Base-by-base conservation (phyloP, 179 eudicot species). In the Spinacia oleracea region DNA sequence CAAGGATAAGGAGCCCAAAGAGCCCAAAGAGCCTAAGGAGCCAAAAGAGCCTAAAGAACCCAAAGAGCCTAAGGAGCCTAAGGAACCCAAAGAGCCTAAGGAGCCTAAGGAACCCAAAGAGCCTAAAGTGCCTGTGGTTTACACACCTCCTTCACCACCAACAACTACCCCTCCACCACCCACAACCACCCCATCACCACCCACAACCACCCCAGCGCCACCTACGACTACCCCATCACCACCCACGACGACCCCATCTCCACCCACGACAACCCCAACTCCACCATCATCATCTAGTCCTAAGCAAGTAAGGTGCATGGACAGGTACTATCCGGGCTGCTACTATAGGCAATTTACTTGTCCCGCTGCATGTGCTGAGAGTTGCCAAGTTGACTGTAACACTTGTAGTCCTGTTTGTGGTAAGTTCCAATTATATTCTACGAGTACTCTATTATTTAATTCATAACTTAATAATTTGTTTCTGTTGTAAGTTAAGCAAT, bases 401-500 rank as follows among this genome's bases (percentile, higher is more conserved):
- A 88, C 92, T 58, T 92, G 95, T 79, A 84, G 92, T 53, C 95
- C 95, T 60, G 90, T 89, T 82, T 92, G 95, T 71, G 74, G 93
- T 91, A 89, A 87, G 91, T 85, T 72, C 56, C 21, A 38, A 42
- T 35, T 25, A 80, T 82, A 12, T 4, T 35, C 40, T 35, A 35
- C 3, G 2, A 35, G 1, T n/a, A 23, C 11, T 56, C 32, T 20
- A 18, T 15, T 27, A 14, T 42, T 58, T 2, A 8, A 48, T 48
- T 48, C 0, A 48, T 20, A 0, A 9, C 3, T 43, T 12, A 69
- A 35, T 6, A 35, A 35, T 35, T 2, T 35, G 2, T 35, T 2
- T 35, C 4, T 35, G 40, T 35, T 35, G 40, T 35, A 35, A 35
- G 3, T 35, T 2, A 35, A 35, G 40, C 40, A 35, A 2, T 35